A percentile compares a stretch with the other conserved stretches of the same genome.
phyloP scores from a whole-genome alignment of 345 rosid species.

The Mallotus nudiflorus region DNA sequence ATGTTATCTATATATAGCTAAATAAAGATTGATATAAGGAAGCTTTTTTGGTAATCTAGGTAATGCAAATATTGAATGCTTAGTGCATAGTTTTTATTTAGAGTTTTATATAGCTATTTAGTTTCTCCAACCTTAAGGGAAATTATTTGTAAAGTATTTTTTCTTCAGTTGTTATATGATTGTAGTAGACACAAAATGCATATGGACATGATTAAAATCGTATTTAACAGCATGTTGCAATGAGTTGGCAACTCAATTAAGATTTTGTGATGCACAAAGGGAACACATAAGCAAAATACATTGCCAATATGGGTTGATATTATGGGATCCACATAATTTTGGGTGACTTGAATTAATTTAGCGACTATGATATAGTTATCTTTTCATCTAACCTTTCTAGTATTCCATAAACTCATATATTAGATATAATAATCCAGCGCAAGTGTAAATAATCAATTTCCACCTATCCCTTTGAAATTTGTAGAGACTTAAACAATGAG shows the following conservation, averaged over 20 bases:
- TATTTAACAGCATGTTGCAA: background rate
- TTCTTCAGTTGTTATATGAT: too few relatives aligned
- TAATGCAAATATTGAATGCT: background rate
- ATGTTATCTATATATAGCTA: background rate
- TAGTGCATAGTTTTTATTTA: background rate
- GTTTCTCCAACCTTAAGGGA: background rate
- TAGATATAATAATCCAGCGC: background rate
- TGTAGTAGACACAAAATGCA: background rate
- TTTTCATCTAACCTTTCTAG: background rate
- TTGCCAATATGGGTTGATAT: background rate
- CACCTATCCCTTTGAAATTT: background rate
- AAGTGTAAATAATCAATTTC: background rate
- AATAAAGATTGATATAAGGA: too few relatives aligned
- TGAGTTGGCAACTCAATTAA: background rate
- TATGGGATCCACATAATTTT: background rate
- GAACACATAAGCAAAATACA: slow-evolving; percentile 1
- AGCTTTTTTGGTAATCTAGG: background rate
- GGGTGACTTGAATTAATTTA: background rate
- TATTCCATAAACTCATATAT: background rate
- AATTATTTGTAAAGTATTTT: too few relatives aligned
- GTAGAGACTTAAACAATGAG: background rate
- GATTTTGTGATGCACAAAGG: background rate
- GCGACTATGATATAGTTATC: background rate
- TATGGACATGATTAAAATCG: background rate
- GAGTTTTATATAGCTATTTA: background rate